Conservation (phyloP, 192 early-diverging fungal genomes). For the Funneliformis mosseae region DNA sequence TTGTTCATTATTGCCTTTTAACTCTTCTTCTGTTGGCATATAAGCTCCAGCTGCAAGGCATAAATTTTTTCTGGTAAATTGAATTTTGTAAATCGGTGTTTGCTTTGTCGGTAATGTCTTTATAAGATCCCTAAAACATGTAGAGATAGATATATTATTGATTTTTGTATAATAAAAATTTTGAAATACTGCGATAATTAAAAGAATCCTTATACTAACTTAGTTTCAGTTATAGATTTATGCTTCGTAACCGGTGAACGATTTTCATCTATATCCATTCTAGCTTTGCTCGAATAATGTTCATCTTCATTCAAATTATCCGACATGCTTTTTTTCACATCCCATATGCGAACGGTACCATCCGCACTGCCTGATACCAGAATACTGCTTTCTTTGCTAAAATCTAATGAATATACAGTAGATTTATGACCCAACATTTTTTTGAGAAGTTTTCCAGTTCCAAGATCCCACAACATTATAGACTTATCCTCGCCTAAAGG, state of each 20-base stretch:
- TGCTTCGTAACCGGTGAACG: not conserved
- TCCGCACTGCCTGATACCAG: slow-evolving; percentile 87
- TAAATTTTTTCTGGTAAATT: slow-evolving; percentile 66
- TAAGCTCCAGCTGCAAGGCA: slow-evolving; percentile 85
- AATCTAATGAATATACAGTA: slow-evolving; percentile 81
- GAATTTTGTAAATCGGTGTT: slow-evolving; percentile 78
- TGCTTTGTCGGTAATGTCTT: slow-evolving; percentile 85
- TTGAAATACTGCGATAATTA: too few species aligned
- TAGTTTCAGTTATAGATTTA: not conserved
- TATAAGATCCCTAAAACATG: slow-evolving; percentile 58
- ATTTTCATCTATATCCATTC: slow-evolving; percentile 71
- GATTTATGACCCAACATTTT: slow-evolving; percentile 84
- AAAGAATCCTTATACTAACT: not conserved
- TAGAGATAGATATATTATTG: not conserved
- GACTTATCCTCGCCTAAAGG: slow-evolving; percentile 71
- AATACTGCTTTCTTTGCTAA: slow-evolving; percentile 78
- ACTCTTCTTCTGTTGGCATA: not conserved
- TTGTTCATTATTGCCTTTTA: not conserved
- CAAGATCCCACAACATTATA: slow-evolving; percentile 92
- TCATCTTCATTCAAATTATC: slow-evolving; percentile 12
- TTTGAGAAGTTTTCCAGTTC: slow-evolving; percentile 80
- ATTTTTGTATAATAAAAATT: not conserved
- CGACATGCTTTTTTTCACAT: slow-evolving; percentile 65
- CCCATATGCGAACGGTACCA: slow-evolving; percentile 90
- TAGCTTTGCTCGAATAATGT: slow-evolving; percentile 59